Conservation (phyloP, 345 rosid species). For the Citrus sinensis region DVS_A1.0 CM039168.1:2167001-2167500, state of each 20-base stretch:
- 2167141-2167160: not conserved
- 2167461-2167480: not conserved
- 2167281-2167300: slow-evolving; percentile 22
- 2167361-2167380: slow-evolving; percentile 40
- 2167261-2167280: slow-evolving; percentile 38
- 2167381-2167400: slow-evolving; percentile 16
- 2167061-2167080: not conserved
- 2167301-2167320: slow-evolving; percentile 16
- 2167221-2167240: slow-evolving; percentile 71
- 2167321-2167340: slow-evolving; percentile 21
- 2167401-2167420: slow-evolving; percentile 39
- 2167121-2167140: not conserved
- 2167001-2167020: not conserved
- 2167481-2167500: not conserved
- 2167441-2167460: slow-evolving; percentile 29
- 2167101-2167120: not conserved
- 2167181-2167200: not conserved
- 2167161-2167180: not conserved
- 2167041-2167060: too few relatives aligned
- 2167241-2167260: slow-evolving; percentile 71
- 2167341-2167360: slow-evolving; percentile 37
- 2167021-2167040: not conserved
- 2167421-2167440: slow-evolving; percentile 55
- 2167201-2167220: slow-evolving; percentile 62
- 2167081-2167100: not conserved